Evolutionary conservation across 1,284 basidiomycete species (phyloP).

Genomic region (Sanguinoderma infundibulare): DNA sequence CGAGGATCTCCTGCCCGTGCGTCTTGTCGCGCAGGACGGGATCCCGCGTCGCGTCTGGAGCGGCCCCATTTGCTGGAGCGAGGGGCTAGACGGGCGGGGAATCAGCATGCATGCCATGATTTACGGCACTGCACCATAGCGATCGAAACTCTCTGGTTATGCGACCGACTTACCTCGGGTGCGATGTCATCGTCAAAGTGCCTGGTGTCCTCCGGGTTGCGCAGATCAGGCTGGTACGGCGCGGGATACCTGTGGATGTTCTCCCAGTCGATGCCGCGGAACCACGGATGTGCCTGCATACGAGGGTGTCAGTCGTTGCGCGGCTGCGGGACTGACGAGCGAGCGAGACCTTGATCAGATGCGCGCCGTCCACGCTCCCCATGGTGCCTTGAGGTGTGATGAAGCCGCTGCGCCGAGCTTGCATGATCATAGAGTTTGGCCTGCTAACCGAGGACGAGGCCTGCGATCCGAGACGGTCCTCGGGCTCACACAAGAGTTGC

Average conservation of each 20-base stretch:
- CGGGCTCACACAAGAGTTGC: slow-evolving; percentile 89
- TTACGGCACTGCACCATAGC: neutral
- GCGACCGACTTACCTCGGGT: slow-evolving; percentile 68
- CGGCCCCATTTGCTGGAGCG: slow-evolving; percentile 85
- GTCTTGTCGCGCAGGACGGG: slow-evolving; percentile 84
- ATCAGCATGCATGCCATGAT: slow-evolving; percentile 11
- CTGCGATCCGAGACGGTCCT: slow-evolving; percentile 88
- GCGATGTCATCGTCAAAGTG: slow-evolving; percentile 96
- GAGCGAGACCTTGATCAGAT: slow-evolving; percentile 76
- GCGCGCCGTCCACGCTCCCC: slow-evolving; percentile 78
- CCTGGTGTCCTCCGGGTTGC: slow-evolving; percentile 80
- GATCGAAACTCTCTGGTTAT: slow-evolving; percentile 2
- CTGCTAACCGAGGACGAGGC: slow-evolving; percentile 68
- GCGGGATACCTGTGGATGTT: slow-evolving; percentile 81
- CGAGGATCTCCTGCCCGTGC: slow-evolving; percentile 85
- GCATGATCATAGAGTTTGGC: slow-evolving; percentile 78
- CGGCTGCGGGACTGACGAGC: slow-evolving; percentile 2
- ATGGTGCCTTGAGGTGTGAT: slow-evolving; percentile 50
- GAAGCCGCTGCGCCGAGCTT: slow-evolving; percentile 78
- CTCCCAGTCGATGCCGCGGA: slow-evolving; percentile 84
- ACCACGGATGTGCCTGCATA: slow-evolving; percentile 81
- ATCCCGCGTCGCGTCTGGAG: slow-evolving; percentile 85
- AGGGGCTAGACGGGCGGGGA: slow-evolving; percentile 62
- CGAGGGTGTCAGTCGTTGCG: slow-evolving; percentile 29
- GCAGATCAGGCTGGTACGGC: slow-evolving; percentile 88